Evolutionary conservation across 2,329 filamentous ascomycete species (phyloP).

Genomic region (Ascochyta clinopodiicola): DNA sequence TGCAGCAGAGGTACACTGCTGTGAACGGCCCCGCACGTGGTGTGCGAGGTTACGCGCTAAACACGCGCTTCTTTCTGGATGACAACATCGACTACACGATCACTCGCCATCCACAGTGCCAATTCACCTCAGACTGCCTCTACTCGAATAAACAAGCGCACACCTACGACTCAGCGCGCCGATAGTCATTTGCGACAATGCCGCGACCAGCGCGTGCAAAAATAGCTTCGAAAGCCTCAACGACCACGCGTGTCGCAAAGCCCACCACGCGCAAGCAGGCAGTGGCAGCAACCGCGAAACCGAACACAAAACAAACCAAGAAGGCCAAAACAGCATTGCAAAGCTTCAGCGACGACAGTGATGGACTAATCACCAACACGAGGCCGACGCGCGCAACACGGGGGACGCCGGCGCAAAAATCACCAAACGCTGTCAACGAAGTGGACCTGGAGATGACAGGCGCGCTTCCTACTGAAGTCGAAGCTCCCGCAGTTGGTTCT

Average conservation of each 20-base stretch:
- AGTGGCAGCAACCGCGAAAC: conserved; percentile 23
- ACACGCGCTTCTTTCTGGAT: conserved; percentile 17
- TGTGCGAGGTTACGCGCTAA: conserved; percentile 12
- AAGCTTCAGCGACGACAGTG: conserved; percentile 46
- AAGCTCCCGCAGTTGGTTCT: background rate
- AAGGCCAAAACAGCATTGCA: conserved; percentile 23
- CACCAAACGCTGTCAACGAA: conserved; percentile 27
- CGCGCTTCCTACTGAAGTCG: conserved; percentile 35
- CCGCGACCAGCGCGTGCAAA: conserved; percentile 48
- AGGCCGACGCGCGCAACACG: conserved; percentile 28
- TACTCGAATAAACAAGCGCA: conserved; percentile 13
- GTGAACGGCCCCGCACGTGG: conserved; percentile 15
- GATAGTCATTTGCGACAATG: conserved; percentile 31
- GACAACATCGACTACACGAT: conserved; percentile 14
- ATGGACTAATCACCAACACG: conserved; percentile 43
- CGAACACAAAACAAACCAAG: conserved; percentile 24
- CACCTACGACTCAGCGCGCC: background rate
- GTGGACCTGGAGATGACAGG: conserved; percentile 47
- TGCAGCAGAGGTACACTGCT: background rate
- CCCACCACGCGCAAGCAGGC: conserved; percentile 29
- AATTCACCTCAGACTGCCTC: conserved; percentile 5
- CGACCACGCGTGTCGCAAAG: conserved; percentile 39
- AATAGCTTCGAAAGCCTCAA: conserved; percentile 36
- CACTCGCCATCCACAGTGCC: conserved; percentile 9
- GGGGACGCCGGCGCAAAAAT: conserved; percentile 27